Percentiles rank a stretch among this genome's conserved stretches.
Evolutionary conservation across 164 flowering plant genomes (phyloP).

Genomic region (Tetrastigma voinierianum): DNA sequence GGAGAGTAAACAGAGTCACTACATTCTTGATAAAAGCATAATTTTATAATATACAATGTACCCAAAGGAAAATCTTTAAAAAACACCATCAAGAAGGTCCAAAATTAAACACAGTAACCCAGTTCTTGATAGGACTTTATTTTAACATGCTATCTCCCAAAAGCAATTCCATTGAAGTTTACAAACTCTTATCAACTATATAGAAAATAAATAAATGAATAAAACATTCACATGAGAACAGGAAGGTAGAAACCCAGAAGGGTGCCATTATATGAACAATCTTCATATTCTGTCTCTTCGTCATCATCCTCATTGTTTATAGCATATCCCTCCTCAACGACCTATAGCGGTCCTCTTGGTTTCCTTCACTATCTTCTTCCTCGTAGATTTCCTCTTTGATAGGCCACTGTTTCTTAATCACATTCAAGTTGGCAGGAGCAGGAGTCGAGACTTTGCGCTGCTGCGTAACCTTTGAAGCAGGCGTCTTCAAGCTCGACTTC

Average conservation of each 20-base stretch:
- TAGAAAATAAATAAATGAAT: too few relatives aligned
- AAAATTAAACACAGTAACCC: too few relatives aligned
- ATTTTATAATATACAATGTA: too few relatives aligned
- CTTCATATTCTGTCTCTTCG: conserved; percentile 88
- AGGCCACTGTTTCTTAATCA: conserved; percentile 58
- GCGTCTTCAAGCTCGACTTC: conserved; percentile 55
- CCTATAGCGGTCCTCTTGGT: conserved; percentile 89
- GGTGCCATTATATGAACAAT: conserved; percentile 24
- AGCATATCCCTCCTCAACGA: conserved; percentile 59
- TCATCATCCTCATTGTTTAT: conserved; percentile 76
- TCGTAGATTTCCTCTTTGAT: conserved; percentile 53
- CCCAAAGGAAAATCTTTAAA: too few relatives aligned
- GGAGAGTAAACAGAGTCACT: too few relatives aligned
- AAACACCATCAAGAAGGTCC: too few relatives aligned
- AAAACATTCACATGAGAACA: not conserved
- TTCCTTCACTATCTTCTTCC: conserved; percentile 96
- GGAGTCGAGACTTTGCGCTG: conserved; percentile 50
- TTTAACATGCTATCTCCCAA: too few relatives aligned
- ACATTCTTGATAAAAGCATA: too few relatives aligned
- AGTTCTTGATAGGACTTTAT: too few relatives aligned
- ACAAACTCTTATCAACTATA: too few relatives aligned
- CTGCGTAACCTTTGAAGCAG: conserved; percentile 55
- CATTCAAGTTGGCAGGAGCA: conserved; percentile 37
- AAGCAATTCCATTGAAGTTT: too few relatives aligned
- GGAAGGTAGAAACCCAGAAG: not conserved